Evolutionary conservation across 306 rosid species (phyloP).

Genomic region (Cicer arietinum): DNA sequence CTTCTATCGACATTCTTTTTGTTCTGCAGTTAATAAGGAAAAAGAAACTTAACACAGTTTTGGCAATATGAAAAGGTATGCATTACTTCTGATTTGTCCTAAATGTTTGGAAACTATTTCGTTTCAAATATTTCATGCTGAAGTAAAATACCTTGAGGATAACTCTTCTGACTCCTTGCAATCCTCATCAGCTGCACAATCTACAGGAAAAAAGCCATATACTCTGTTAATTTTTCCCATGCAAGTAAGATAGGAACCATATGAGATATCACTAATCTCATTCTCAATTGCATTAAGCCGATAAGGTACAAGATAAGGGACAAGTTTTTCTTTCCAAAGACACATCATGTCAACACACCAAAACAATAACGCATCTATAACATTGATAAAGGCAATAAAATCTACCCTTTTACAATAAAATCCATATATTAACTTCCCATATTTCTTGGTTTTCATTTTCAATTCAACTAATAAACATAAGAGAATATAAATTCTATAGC

Average conservation of each 20-base stretch:
- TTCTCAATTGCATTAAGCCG: background rate
- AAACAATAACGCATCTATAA: no score
- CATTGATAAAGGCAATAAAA: no score
- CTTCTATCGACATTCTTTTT: conserved; percentile 82
- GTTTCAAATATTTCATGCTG: conserved; percentile 13
- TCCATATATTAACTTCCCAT: no score
- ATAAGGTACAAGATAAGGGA: conserved; percentile 1
- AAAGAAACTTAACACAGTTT: conserved; percentile 19
- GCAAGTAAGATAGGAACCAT: background rate
- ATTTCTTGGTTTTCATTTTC: no score
- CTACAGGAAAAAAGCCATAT: conserved; percentile 38
- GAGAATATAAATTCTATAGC: no score
- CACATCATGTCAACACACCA: no score
- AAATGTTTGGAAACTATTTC: background rate
- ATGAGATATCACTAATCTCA: conserved; percentile 12
- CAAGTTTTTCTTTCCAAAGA: no score
- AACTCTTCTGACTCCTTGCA: conserved; percentile 69
- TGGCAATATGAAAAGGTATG: background rate
- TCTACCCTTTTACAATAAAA: no score
- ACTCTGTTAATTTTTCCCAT: conserved; percentile 26
- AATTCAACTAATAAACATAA: no score
- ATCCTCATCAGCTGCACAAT: conserved; percentile 54
- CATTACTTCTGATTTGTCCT: background rate
- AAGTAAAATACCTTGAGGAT: conserved; percentile 58
- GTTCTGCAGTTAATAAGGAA: conserved; percentile 56